Conservation (phyloP, 2,329 filamentous ascomycete species). For the Neofusicoccum cordaticola region DNA sequence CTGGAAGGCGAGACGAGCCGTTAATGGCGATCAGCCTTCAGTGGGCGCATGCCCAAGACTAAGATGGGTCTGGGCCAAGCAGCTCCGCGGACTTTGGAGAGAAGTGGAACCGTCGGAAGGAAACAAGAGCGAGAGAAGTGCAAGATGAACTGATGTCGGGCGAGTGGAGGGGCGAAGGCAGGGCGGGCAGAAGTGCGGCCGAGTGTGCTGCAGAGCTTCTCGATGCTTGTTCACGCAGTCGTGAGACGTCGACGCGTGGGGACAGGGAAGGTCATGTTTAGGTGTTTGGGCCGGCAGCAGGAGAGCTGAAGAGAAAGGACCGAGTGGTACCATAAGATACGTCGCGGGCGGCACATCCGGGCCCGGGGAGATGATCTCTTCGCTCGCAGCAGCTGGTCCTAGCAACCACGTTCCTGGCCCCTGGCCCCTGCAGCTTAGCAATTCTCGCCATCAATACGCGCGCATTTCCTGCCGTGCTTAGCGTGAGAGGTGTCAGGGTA, state of each 20-base stretch:
- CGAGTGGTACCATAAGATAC: not conserved
- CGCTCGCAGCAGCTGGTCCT: not conserved
- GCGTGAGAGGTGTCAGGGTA: not conserved
- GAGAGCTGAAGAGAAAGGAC: not conserved
- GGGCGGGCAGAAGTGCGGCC: not conserved
- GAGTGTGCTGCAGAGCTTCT: not conserved
- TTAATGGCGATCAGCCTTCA: constrained; percentile 4
- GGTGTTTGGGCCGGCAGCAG: constrained; percentile 3
- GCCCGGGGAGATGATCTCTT: not conserved
- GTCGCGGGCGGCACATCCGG: not conserved
- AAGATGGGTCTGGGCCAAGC: not conserved
- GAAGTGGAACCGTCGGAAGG: not conserved
- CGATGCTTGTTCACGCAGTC: not conserved
- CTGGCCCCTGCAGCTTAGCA: constrained; percentile 2
- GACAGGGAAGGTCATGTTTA: not conserved
- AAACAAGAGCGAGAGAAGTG: not conserved
- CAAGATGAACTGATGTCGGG: not conserved
- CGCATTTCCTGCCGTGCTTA: not conserved
- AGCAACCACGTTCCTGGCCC: not conserved
- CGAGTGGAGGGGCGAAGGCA: not conserved
- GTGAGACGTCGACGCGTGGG: not conserved
- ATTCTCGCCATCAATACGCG: not conserved
- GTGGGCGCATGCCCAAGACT: not conserved
- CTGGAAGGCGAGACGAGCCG: not conserved
- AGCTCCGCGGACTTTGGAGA: not conserved